Evolutionary conservation across 768 basidiomycete genomes (phyloP).

Genomic region (Boletus rex-veris): DNA sequence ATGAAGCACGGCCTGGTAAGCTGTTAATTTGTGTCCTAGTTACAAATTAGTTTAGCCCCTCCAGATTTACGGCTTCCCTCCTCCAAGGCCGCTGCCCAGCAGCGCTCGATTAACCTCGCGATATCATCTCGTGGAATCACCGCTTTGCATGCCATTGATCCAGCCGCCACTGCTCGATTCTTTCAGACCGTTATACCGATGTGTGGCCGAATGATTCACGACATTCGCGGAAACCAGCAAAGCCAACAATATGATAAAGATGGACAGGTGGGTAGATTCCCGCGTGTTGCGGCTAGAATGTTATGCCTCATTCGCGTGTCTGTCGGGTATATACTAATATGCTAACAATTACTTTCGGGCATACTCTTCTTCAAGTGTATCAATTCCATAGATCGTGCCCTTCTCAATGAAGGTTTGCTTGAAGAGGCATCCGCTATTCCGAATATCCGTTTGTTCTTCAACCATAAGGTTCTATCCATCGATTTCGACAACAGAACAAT

Average conservation of each 20-base stretch:
- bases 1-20: conserved; percentile 76
- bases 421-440: conserved; percentile 62
- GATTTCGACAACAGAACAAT: conserved; percentile 70
- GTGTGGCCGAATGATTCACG: conserved; percentile 95
- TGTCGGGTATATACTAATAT: conserved; percentile 8
- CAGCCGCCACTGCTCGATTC: conserved; percentile 63
- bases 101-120: conserved; percentile 94
- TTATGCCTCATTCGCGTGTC: conserved; percentile 19
- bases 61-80: conserved; percentile 73
- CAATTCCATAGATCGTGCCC: conserved; percentile 86
- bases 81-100: conserved; percentile 60
- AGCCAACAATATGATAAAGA: conserved; percentile 87
- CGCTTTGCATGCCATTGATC: conserved; percentile 80
- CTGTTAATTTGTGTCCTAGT: conserved; percentile 11
- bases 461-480: conserved; percentile 71
- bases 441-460: conserved; percentile 71
- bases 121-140: conserved; percentile 92
- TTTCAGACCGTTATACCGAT: conserved; percentile 84
- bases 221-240: conserved; percentile 61
- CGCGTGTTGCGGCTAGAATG: conserved; percentile 6
- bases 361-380: conserved; percentile 62
- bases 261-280: conserved; percentile 65
- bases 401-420: conserved; percentile 84
- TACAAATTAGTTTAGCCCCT: conserved; percentile 13
- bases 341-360: conserved; percentile 24